phyloP scores from a whole-genome alignment of 225 moss, liverwort and hornwort species.

The Climacium dendroides region DNA sequence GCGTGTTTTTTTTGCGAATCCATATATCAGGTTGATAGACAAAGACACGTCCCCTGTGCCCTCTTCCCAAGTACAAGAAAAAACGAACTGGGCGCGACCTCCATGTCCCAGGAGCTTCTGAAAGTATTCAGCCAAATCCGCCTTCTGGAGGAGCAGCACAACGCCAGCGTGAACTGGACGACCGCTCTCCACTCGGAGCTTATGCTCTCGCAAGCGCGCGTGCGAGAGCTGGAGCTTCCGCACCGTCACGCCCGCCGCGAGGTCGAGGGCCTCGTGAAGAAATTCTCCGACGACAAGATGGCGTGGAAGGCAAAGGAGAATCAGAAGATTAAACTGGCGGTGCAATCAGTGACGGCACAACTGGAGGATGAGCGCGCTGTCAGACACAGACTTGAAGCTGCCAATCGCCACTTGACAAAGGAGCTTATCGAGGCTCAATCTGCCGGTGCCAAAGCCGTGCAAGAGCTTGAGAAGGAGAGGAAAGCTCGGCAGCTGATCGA shows the following conservation, averaged over 20 bases:
- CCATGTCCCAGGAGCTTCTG: slow-evolving; percentile 44
- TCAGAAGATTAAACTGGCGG: slow-evolving; percentile 53
- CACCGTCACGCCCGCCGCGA: slow-evolving; percentile 54
- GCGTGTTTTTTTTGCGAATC: background rate
- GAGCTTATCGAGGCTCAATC: slow-evolving; percentile 71
- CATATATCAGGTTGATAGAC: slow-evolving; percentile 3
- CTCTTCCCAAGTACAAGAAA: background rate
- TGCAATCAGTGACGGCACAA: slow-evolving; percentile 43
- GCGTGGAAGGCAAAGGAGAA: slow-evolving; percentile 65
- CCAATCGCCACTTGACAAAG: slow-evolving; percentile 67
- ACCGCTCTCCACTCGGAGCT: slow-evolving; percentile 55
- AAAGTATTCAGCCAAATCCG: slow-evolving; percentile 71
- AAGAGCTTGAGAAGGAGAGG: slow-evolving; percentile 77
- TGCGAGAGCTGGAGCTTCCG: slow-evolving; percentile 75
- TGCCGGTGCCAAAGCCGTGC: slow-evolving; percentile 40
- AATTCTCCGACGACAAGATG: slow-evolving; percentile 52
- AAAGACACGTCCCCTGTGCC: slow-evolving; percentile 8
- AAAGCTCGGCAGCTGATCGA: slow-evolving; percentile 81
- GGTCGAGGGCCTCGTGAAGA: slow-evolving; percentile 57
- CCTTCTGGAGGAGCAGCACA: slow-evolving; percentile 57
- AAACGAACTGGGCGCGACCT: background rate
- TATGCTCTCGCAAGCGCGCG: slow-evolving; percentile 43
- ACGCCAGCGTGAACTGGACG: slow-evolving; percentile 29
- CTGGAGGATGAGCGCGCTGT: slow-evolving; percentile 70
- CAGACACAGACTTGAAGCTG: slow-evolving; percentile 42